Evolutionary conservation across 768 basidiomycete species (phyloP), one percentile per base, ranked within the genome.

Genomic region (Daedalea quercina): DNA sequence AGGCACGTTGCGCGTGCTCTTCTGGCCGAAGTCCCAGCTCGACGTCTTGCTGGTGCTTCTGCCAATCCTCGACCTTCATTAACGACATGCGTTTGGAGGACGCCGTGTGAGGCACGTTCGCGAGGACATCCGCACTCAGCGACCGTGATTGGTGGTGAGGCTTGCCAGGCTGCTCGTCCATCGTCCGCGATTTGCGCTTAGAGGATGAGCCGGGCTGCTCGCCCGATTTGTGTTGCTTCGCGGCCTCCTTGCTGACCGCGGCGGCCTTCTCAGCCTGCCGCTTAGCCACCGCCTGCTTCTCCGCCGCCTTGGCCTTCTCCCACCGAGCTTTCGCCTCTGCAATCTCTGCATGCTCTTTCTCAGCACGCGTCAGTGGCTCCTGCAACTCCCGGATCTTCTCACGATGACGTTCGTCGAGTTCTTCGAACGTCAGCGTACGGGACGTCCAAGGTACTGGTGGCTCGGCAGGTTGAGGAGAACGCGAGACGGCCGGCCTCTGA

Each of bases 41-140:
- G 15, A 55, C 60, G 20, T 66, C 65, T 43, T 80, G 77, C 64
- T 90, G 89, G 60, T 82, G 77, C 57, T 79, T 78, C 67, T 88
- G 84, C 89, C 90, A 91, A 64, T 90, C 89, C 66, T 90, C 86
- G 37, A 91, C 89, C 65, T 90, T 89, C 73, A 90, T 67, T 64
- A 77, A 81, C 40, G 87, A 89, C 66, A 84, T 66, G 44, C 86
- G 80, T 60, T 79, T 81, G 42, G 84, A 81, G 25, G 71, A 63
- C 37, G 53, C 47, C 15, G 68, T 70, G 22, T 60, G 65, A 12
- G 63, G 58, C 47, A 73, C 63, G 24, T 66, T 62, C 42, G 76
- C 80, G 13, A 90, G 73, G 65, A 76, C 78, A 63, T 84, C 80
- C 9, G 78, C 82, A 60, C 84, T 89, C 65, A 80, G 61, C 47